phyloP scores from a whole-genome alignment of 2,329 filamentous ascomycete genomes.

The Aspergillus neoniger region DNA sequence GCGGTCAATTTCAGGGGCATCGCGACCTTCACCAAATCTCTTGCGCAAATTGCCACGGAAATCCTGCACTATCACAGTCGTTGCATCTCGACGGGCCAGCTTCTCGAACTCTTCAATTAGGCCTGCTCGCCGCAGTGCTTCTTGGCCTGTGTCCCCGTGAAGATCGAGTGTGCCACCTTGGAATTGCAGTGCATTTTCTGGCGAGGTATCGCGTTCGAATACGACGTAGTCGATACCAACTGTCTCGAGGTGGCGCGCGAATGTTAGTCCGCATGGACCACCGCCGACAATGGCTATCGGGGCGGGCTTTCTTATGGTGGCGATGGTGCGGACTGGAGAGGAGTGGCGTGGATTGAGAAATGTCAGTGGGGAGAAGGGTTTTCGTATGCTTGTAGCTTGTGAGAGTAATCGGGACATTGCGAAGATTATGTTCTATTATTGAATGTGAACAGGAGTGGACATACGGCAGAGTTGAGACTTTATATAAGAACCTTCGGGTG shows the following conservation, averaged over 20 bases:
- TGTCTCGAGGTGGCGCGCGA: constrained; percentile 23
- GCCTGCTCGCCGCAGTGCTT: constrained; percentile 24
- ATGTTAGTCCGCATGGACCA: constrained; percentile 24
- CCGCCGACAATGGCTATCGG: constrained; percentile 25
- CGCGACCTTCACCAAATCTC: constrained; percentile 24
- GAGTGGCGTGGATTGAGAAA: background rate
- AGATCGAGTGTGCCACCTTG: constrained; percentile 28
- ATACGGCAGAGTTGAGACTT: background rate
- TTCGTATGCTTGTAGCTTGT: background rate
- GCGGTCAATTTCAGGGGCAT: constrained; percentile 47
- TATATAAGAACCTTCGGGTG: background rate
- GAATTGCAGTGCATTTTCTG: background rate
- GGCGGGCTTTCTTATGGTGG: background rate
- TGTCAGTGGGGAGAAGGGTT: background rate
- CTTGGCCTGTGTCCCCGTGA: constrained; percentile 22
- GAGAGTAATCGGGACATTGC: background rate
- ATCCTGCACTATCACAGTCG: constrained; percentile 7
- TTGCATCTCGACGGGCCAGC: constrained; percentile 22
- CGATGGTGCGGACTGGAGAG: background rate
- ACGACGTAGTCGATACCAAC: constrained; percentile 22
- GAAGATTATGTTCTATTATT: background rate
- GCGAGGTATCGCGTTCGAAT: constrained; percentile 22
- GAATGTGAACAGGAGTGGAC: too few species aligned
- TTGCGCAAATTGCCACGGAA: background rate
- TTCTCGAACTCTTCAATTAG: constrained; percentile 23